Base-by-base conservation (phyloP, 805 yeast species). In the Lipomyces sp. region DNA sequence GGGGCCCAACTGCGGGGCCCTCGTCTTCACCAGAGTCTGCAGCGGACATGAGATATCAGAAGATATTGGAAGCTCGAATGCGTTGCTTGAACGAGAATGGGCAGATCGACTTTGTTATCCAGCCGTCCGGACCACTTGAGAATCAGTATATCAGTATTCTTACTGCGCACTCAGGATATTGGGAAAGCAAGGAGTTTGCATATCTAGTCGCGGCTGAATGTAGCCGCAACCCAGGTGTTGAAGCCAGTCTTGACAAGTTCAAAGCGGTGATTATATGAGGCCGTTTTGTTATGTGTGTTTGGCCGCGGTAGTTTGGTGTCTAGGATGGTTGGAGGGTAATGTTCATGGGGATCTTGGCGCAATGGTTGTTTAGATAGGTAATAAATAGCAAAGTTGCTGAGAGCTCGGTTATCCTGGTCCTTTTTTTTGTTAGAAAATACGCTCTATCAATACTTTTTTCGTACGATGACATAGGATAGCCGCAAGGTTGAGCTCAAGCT, bases 151-250 rank as follows among this genome's bases (percentile, higher is more conserved):
- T 91, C 13, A 79, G 86, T 23, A 90, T 95, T 16, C 72, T 91
- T 7, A 86, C 86, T 43, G 93, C 98, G 0, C 98, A 91, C 68
- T 83, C 86, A 2, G 82, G 89, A 29, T 91, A 91, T 69, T 86
- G 95, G 74, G 95, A 87, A 61, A 95, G 87, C 56, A 73, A 79
- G 45, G 89, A 89, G 59, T 80, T 91, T 45, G 91, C 95, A 0
- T 86, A 89, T 37, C 54, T 72, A 49, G 64, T 72, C 1, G 74
- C 71, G 1, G 47, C 68, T 3, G 75, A 71, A 42, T 53, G 53
- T 34, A 62, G 65, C 11, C 55, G 73, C 11, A 26, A 34, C 23
- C 58, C 58, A 6, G 72, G 72, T 1, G 43, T 45, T 1, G 62
- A 61, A 28, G 29, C 63, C 39, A 58, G 67, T 4, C 34, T 67